Percentiles rank a stretch among this genome's conserved stretches.
Conservation (phyloP, 2,329 filamentous ascomycete genomes). For the Calonectria henricotiae region DNA sequence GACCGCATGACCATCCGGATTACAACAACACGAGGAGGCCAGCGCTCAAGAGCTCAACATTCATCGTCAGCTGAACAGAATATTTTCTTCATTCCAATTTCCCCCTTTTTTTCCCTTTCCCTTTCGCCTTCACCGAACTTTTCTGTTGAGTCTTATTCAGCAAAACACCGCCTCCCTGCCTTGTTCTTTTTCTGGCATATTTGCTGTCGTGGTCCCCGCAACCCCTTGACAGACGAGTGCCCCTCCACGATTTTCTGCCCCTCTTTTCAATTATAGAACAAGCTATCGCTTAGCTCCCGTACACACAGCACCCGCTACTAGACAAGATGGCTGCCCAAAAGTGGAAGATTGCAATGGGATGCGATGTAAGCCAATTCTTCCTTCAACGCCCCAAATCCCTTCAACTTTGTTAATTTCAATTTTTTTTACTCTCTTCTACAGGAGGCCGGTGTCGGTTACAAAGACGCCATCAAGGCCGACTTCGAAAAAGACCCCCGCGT, state of each 20-base stretch:
- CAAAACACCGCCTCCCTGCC: neutral
- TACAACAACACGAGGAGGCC: conserved; percentile 9
- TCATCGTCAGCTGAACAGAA: conserved; percentile 7
- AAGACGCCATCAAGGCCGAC: conserved; percentile 82
- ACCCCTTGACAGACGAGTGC: conserved; percentile 1
- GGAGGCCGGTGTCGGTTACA: conserved; percentile 85
- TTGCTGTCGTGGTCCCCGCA: neutral
- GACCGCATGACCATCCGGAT: conserved; percentile 23
- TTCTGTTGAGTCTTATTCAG: conserved; percentile 14
- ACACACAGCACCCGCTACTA: conserved; percentile 17
- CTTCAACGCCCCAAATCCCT: neutral
- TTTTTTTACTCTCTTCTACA: conserved; percentile 44
- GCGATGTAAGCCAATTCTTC: conserved; percentile 64
- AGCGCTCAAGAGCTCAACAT: conserved; percentile 13
- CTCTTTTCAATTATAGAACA: neutral
- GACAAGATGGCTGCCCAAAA: conserved; percentile 61
- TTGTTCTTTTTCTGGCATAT: neutral
- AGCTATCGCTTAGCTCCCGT: conserved; percentile 19
- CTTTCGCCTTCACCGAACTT: conserved; percentile 21
- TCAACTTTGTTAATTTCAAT: neutral
- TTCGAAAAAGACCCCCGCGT: conserved; percentile 80
- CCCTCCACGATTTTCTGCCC: conserved; percentile 7
- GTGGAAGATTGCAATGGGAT: conserved; percentile 70
- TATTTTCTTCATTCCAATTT: conserved; percentile 3
- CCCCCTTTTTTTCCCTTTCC: neutral